Conservation (phyloP, 2,329 filamentous ascomycete species). For the Endoconidiophora laricicola region DNA sequence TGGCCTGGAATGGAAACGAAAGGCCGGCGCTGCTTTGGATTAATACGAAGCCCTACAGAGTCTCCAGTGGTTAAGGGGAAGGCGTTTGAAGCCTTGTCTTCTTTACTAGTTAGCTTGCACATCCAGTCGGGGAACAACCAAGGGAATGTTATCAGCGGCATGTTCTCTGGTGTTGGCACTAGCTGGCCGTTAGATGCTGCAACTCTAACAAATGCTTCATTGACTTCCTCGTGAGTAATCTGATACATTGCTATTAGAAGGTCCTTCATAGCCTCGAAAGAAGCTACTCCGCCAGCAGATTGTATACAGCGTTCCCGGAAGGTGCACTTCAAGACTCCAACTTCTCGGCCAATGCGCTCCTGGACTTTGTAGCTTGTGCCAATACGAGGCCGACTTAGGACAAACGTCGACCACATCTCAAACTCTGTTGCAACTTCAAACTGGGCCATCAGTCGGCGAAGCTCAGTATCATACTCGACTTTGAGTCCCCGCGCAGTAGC, state of each 20-base stretch:
- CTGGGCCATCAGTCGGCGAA: slow-evolving; percentile 71
- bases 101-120: slow-evolving; percentile 43
- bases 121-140: slow-evolving; percentile 73
- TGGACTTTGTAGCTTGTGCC: slow-evolving; percentile 71
- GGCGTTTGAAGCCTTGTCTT: slow-evolving; percentile 10
- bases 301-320: slow-evolving; percentile 52
- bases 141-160: slow-evolving; percentile 83
- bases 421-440: slow-evolving; percentile 75
- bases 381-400: slow-evolving; percentile 55
- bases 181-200: slow-evolving; percentile 17
- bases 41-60: not conserved
- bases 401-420: slow-evolving; percentile 78
- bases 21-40: not conserved
- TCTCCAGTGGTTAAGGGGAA: not conserved
- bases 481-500: slow-evolving; percentile 51
- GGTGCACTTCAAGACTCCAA: slow-evolving; percentile 46
- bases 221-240: slow-evolving; percentile 57
- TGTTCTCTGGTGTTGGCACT: slow-evolving; percentile 24
- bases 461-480: slow-evolving; percentile 54
- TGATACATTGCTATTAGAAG: slow-evolving; percentile 81
- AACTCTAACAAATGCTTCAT: slow-evolving; percentile 33
- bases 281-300: slow-evolving; percentile 37
- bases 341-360: slow-evolving; percentile 61
- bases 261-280: slow-evolving; percentile 38
- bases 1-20: not conserved